These are phyloP conservation scores for Citropsis articulata DNA, from an alignment of 345 rosid species.

Conservation along the genomic window DNA sequence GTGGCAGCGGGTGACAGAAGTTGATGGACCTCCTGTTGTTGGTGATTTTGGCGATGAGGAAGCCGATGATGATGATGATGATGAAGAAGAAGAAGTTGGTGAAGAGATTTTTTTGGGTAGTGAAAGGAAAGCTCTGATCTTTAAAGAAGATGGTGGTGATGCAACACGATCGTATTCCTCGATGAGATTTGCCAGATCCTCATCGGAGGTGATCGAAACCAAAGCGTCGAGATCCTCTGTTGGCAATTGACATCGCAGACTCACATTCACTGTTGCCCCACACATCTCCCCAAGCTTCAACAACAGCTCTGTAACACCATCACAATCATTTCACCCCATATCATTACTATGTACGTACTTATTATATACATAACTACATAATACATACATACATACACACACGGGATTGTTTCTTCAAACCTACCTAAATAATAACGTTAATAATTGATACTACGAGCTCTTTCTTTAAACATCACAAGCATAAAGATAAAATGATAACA, in stretches of 20 bases:
- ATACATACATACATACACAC: background rate
- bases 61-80: slow-evolving; percentile 40
- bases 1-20: slow-evolving; percentile 23
- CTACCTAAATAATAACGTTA: no score
- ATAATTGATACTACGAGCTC: no score
- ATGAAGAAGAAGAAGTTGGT: slow-evolving; percentile 8
- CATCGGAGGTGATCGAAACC: slow-evolving; percentile 74
- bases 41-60: slow-evolving; percentile 44
- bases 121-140: slow-evolving; percentile 83
- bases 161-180: slow-evolving; percentile 79
- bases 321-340: slow-evolving; percentile 21
- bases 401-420: background rate
- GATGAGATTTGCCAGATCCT: slow-evolving; percentile 78
- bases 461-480: no score
- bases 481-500: background rate
- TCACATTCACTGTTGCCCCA: slow-evolving; percentile 46
- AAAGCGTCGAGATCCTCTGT: slow-evolving; percentile 85
- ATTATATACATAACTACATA: background rate
- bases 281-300: slow-evolving; percentile 70
- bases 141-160: slow-evolving; percentile 37
- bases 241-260: slow-evolving; percentile 86
- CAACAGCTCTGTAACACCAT: slow-evolving; percentile 55
- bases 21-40: background rate
- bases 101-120: slow-evolving; percentile 35
- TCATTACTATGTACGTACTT: background rate